These are phyloP conservation scores for Apiospora marii DNA, from an alignment of 2,329 filamentous ascomycete species.

Conservation along the genomic window DNA sequence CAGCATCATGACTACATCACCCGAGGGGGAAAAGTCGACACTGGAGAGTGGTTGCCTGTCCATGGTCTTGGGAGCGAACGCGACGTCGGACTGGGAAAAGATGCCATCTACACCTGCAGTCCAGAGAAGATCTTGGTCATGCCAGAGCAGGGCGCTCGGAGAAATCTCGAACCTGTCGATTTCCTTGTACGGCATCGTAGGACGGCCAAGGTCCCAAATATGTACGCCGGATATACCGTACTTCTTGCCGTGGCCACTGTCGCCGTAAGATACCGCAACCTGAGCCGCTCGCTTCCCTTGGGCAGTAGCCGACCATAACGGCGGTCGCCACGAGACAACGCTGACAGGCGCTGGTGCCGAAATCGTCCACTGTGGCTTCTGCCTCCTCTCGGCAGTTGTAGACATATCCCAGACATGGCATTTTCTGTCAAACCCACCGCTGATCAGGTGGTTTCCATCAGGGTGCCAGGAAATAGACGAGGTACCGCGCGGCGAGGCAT, in stretches of 20 bases:
- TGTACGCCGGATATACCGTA: slow-evolving; percentile 67
- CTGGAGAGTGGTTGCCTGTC: slow-evolving; percentile 69
- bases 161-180: slow-evolving; percentile 67
- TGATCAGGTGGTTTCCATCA: slow-evolving; percentile 71
- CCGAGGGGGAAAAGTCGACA: slow-evolving; percentile 66
- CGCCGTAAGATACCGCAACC: slow-evolving; percentile 69
- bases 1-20: slow-evolving; percentile 68
- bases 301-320: slow-evolving; percentile 70
- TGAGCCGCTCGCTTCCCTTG: slow-evolving; percentile 67
- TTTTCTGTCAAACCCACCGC: slow-evolving; percentile 67
- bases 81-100: slow-evolving; percentile 71
- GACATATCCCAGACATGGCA: slow-evolving; percentile 73
- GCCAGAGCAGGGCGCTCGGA: slow-evolving; percentile 68
- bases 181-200: slow-evolving; percentile 72
- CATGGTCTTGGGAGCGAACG: slow-evolving; percentile 68
- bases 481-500: slow-evolving; percentile 62
- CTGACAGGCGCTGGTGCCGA: slow-evolving; percentile 67
- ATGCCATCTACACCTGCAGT: slow-evolving; percentile 68
- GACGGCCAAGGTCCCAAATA: slow-evolving; percentile 73
- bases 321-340: slow-evolving; percentile 68
- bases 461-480: slow-evolving; percentile 72
- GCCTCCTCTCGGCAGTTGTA: slow-evolving; percentile 65
- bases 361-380: slow-evolving; percentile 70
- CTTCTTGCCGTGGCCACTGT: slow-evolving; percentile 57
- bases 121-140: slow-evolving; percentile 71